These are phyloP conservation scores for Hansenula sp. DNA, from an alignment of 1,139 yeast species.

Conservation along the genomic window DNA sequence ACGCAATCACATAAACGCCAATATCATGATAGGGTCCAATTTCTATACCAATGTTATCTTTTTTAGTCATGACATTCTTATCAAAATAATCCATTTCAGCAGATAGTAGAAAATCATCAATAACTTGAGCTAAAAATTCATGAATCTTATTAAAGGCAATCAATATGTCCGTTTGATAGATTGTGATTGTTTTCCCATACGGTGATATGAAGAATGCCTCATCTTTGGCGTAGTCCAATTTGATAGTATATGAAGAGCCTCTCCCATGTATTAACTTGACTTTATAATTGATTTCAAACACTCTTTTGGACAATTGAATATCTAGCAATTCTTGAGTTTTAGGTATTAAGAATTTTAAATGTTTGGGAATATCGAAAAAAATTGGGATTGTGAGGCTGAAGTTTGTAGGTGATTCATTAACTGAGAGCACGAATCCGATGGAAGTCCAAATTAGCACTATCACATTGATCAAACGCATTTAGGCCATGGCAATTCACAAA, in stretches of 20 bases:
- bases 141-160: constrained; percentile 9
- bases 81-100: constrained; percentile 4
- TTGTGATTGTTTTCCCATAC: constrained; percentile 3
- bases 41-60: background rate
- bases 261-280: background rate
- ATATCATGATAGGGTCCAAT: background rate
- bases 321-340: constrained; percentile 7
- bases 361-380: constrained; percentile 8
- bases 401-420: too few relatives aligned
- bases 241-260: constrained; percentile 5
- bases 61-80: background rate
- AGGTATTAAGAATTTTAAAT: constrained; percentile 5
- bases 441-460: too few relatives aligned
- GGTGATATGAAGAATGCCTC: constrained; percentile 12
- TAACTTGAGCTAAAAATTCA: constrained; percentile 7
- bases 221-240: constrained; percentile 5
- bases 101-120: constrained; percentile 6
- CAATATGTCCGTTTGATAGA: constrained; percentile 11
- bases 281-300: background rate
- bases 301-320: background rate
- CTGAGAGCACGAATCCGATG: too few relatives aligned
- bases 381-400: constrained; percentile 6
- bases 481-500: too few relatives aligned
- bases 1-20: background rate
- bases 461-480: too few relatives aligned